Conservation (phyloP, 139 green algal genomes). For the Yamagishiella unicocca region DNA sequence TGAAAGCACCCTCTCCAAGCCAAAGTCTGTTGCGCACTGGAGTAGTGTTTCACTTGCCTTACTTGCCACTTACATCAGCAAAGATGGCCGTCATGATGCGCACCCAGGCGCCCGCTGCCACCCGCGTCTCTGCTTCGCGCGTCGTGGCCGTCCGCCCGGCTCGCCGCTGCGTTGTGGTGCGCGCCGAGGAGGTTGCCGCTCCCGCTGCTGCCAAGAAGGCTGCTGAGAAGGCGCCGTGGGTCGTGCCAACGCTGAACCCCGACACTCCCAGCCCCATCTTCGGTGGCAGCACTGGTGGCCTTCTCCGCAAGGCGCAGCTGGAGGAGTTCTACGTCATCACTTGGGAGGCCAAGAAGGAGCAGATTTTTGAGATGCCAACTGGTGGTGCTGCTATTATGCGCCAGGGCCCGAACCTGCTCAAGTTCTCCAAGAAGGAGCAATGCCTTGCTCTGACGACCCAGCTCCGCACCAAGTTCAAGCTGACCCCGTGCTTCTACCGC, state of each 20-base stretch:
- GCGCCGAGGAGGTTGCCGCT: constrained; percentile 67
- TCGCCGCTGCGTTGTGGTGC: constrained; percentile 62
- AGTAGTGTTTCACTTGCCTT: not conserved
- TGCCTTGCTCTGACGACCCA: constrained; percentile 95
- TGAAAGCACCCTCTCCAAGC: not conserved
- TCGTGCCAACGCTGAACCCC: constrained; percentile 89
- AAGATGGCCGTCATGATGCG: constrained; percentile 45
- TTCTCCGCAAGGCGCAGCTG: constrained; percentile 94
- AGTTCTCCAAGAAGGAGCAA: constrained; percentile 99
- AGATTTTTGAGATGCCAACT: constrained; percentile 99
- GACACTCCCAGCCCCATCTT: constrained; percentile 97
- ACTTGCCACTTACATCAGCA: constrained; percentile 20
- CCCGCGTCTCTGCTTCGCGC: constrained; percentile 7
- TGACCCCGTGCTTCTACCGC: constrained; percentile 92
- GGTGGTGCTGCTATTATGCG: constrained; percentile 99
- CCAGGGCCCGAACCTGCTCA: constrained; percentile 98
- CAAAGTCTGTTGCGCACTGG: not conserved
- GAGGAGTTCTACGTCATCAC: constrained; percentile 81
- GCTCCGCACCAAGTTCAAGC: constrained; percentile 99
- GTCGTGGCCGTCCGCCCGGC: constrained; percentile 22
- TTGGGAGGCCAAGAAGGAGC: constrained; percentile 97
- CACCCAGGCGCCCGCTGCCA: constrained; percentile 33
- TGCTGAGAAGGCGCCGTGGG: constrained; percentile 74
- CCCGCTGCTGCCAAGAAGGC: constrained; percentile 43
- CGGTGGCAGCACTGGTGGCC: constrained; percentile 96